phyloP scores from a whole-genome alignment of 1,139 yeast genomes.

The Candida gigantensis region DNA sequence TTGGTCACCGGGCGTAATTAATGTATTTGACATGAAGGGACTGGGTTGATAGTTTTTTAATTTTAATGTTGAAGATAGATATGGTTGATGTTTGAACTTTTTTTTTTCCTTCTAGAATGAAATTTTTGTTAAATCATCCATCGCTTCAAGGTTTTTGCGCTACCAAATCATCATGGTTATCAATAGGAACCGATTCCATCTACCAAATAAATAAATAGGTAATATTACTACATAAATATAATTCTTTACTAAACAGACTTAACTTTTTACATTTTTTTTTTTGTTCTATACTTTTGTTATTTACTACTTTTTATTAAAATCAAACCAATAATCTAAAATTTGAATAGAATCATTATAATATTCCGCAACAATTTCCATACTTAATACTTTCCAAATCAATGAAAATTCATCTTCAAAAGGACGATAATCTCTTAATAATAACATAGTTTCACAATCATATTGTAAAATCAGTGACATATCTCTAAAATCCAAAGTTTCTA shows the following conservation, averaged over 20 bases:
- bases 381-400: slow-evolving; percentile 8
- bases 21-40: slow-evolving; percentile 9
- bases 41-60: too few relatives aligned
- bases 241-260: too few relatives aligned
- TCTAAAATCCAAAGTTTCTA: slow-evolving; percentile 31
- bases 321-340: slow-evolving; percentile 11
- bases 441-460: slow-evolving; percentile 27
- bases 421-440: slow-evolving; percentile 31
- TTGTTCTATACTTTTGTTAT: background rate
- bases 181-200: too few relatives aligned
- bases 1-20: slow-evolving; percentile 44
- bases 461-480: slow-evolving; percentile 23
- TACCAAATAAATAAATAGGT: too few relatives aligned
- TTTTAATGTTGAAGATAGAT: too few relatives aligned
- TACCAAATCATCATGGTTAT: too few relatives aligned
- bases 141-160: too few relatives aligned
- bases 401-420: slow-evolving; percentile 17
- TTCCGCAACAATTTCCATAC: slow-evolving; percentile 14
- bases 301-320: too few relatives aligned
- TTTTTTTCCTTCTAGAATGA: too few relatives aligned
- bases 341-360: slow-evolving; percentile 19
- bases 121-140: too few relatives aligned
- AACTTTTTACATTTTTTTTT: background rate
- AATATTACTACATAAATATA: too few relatives aligned
- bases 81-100: too few relatives aligned